Evolutionary conservation across 495 filamentous ascomycete genomes (phyloP).

Genomic region (Neurospora hispaniola): DNA sequence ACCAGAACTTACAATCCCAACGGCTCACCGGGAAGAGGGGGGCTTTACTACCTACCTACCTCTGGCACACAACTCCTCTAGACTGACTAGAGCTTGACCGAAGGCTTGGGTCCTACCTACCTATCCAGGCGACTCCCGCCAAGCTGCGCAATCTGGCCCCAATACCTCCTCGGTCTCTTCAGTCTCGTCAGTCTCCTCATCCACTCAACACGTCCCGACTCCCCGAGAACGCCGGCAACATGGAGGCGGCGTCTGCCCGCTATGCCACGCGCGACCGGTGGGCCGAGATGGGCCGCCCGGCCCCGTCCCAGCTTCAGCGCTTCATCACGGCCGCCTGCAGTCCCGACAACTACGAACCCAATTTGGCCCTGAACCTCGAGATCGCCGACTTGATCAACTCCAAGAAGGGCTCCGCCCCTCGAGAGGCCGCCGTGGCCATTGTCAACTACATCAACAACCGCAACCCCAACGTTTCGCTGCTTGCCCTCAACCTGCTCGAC

Average conservation of each 20-base stretch:
- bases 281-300: constrained; percentile 66
- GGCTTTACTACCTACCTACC: not conserved
- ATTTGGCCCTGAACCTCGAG: constrained; percentile 91
- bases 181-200: not conserved
- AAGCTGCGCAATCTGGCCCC: not conserved
- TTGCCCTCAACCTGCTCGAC: constrained; percentile 87
- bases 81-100: not conserved
- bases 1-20: not conserved
- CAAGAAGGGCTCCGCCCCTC: constrained; percentile 94
- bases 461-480: constrained; percentile 85
- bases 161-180: not conserved
- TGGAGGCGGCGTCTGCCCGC: constrained; percentile 94
- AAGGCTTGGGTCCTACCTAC: not conserved
- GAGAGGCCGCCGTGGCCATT: constrained; percentile 90
- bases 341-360: constrained; percentile 92
- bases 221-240: constrained; percentile 9
- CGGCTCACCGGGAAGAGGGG: not conserved
- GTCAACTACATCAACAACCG: constrained; percentile 92
- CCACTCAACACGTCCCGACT: not conserved
- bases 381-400: constrained; percentile 93
- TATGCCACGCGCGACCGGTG: constrained; percentile 95
- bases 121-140: not conserved
- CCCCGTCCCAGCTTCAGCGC: constrained; percentile 77
- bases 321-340: constrained; percentile 95
- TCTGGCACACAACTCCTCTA: not conserved